phyloP scores from a whole-genome alignment of 2,329 filamentous ascomycete genomes.

The Onygena corvina region DNA sequence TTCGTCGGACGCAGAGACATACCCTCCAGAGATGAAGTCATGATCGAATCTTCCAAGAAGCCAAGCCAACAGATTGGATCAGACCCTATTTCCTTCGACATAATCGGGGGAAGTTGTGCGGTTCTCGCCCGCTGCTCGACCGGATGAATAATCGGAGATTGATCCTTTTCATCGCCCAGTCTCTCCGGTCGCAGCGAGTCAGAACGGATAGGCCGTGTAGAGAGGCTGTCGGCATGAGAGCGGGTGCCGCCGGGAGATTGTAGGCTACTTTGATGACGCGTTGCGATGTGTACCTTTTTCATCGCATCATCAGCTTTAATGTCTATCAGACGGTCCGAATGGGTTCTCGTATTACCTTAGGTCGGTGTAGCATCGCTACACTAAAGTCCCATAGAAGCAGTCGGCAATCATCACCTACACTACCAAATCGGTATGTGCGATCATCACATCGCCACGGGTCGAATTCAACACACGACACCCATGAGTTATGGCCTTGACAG shows the following conservation, averaged over 20 bases:
- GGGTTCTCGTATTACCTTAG: slow-evolving; percentile 57
- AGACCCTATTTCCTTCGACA: slow-evolving; percentile 74
- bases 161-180: slow-evolving; percentile 38
- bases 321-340: slow-evolving; percentile 7
- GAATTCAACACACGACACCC: slow-evolving; percentile 87
- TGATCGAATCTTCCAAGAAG: slow-evolving; percentile 88
- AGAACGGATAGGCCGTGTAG: slow-evolving; percentile 48
- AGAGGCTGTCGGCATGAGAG: slow-evolving; percentile 44
- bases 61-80: slow-evolving; percentile 81
- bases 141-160: slow-evolving; percentile 55
- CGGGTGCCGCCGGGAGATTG: slow-evolving; percentile 45
- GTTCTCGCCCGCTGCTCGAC: slow-evolving; percentile 77
- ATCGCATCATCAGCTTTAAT: neutral
- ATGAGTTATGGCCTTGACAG: slow-evolving; percentile 90
- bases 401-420: slow-evolving; percentile 85
- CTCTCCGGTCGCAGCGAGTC: slow-evolving; percentile 53
- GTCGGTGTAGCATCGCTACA: slow-evolving; percentile 87
- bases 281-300: slow-evolving; percentile 26
- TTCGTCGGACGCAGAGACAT: slow-evolving; percentile 29
- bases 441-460: slow-evolving; percentile 97
- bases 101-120: slow-evolving; percentile 77
- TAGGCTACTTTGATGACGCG: slow-evolving; percentile 30
- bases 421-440: slow-evolving; percentile 88
- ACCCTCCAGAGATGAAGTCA: slow-evolving; percentile 88
- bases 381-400: slow-evolving; percentile 95